Conservation (phyloP, 2,329 filamentous ascomycete species). For the Torrubiellomyces zombiae region DNA sequence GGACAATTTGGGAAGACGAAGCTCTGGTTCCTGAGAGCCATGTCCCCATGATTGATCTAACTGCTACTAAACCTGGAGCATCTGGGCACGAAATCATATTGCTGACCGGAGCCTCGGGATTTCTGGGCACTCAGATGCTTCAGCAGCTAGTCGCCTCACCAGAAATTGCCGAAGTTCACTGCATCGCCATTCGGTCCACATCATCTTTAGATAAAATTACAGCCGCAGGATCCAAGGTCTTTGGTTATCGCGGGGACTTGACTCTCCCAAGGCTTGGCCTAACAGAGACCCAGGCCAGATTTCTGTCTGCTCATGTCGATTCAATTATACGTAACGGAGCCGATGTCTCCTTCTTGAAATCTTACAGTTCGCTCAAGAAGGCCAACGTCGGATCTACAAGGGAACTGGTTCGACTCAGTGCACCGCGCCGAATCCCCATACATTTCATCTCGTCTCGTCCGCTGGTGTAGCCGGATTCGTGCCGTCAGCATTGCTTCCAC, state of each 20-base stretch:
- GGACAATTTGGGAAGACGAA: too few species aligned
- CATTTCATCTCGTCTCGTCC: conserved; percentile 23
- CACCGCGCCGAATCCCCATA: conserved; percentile 12
- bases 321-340: conserved; percentile 34
- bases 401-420: conserved; percentile 11
- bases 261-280: conserved; percentile 19
- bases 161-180: conserved; percentile 21
- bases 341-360: conserved; percentile 15
- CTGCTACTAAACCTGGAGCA: too few species aligned
- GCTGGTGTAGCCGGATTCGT: too few species aligned
- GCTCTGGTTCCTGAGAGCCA: too few species aligned
- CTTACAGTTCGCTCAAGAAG: conserved; percentile 11
- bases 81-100: too few species aligned
- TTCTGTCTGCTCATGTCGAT: conserved; percentile 1
- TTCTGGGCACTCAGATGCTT: conserved; percentile 23
- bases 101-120: conserved; percentile 22
- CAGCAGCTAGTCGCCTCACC: conserved; percentile 14
- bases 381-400: conserved; percentile 15
- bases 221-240: conserved; percentile 12
- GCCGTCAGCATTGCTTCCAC: neutral
- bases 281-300: conserved; percentile 4
- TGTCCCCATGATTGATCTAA: too few species aligned
- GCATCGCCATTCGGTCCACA: conserved; percentile 21
- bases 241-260: conserved; percentile 20
- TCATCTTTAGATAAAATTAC: too few species aligned